phyloP scores from a whole-genome alignment of 495 filamentous ascomycete genomes.

The Trichocladium uniseriatum region DNA sequence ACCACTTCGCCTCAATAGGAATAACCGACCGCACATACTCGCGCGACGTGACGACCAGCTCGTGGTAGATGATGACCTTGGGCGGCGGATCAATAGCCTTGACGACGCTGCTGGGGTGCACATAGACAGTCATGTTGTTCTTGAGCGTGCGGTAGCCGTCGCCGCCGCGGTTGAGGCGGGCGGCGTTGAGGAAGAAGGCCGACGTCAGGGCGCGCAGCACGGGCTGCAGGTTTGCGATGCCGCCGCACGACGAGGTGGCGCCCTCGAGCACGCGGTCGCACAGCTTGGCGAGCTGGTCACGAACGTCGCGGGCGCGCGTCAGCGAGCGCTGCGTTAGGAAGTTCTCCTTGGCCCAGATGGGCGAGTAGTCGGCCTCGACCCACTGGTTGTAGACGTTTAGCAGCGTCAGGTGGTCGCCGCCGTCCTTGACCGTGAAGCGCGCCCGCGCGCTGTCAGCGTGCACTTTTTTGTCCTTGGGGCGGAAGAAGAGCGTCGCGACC shows the following conservation, averaged over 20 bases:
- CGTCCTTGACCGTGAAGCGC: constrained; percentile 85
- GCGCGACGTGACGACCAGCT: constrained; percentile 84
- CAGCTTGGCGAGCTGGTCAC: constrained; percentile 87
- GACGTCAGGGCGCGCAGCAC: constrained; percentile 83
- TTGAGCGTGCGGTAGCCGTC: constrained; percentile 93
- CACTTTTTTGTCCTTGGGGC: constrained; percentile 95
- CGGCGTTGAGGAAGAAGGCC: constrained; percentile 94
- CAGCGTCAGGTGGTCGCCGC: constrained; percentile 82
- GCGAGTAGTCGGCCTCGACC: constrained; percentile 85
- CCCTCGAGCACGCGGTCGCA: constrained; percentile 87
- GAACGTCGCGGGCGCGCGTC: constrained; percentile 80
- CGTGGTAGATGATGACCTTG: constrained; percentile 85
- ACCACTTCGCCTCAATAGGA: constrained; percentile 76
- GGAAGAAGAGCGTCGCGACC: constrained; percentile 80
- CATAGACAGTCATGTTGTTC: constrained; percentile 78
- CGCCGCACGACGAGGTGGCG: constrained; percentile 58
- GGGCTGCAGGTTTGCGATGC: constrained; percentile 58
- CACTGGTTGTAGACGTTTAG: constrained; percentile 98
- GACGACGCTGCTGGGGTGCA: constrained; percentile 79
- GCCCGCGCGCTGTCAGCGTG: constrained; percentile 89
- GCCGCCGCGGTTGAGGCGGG: constrained; percentile 72
- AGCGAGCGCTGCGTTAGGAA: constrained; percentile 86
- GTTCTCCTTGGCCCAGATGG: constrained; percentile 86
- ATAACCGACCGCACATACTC: constrained; percentile 89
- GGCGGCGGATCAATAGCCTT: constrained; percentile 66